Conservation (phyloP, 768 basidiomycete genomes). For the Exsudoporus frostii region DNA sequence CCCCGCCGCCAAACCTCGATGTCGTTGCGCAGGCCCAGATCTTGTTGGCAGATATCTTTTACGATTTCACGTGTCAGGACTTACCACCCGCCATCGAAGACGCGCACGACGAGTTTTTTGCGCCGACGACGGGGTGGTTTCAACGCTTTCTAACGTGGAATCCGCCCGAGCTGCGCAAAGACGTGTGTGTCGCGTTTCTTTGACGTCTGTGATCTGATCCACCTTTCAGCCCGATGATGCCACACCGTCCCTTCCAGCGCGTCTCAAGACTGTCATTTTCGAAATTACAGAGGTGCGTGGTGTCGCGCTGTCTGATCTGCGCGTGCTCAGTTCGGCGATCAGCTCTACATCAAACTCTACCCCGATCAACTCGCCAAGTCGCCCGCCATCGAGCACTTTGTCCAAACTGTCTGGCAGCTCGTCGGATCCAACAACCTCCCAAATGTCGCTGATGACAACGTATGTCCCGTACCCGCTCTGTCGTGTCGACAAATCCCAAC, state of each 20-base stretch:
- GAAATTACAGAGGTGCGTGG: conserved; percentile 79
- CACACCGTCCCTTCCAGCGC: conserved; percentile 81
- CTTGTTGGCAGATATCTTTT: conserved; percentile 81
- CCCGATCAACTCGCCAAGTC: conserved; percentile 70
- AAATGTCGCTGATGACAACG: conserved; percentile 71
- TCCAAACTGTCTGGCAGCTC: conserved; percentile 88
- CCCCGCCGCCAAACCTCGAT: conserved; percentile 39
- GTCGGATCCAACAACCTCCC: conserved; percentile 66
- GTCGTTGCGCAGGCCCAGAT: conserved; percentile 71
- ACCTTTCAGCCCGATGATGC: conserved; percentile 67
- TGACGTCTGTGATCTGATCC: conserved; percentile 4
- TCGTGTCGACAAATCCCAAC: not conserved
- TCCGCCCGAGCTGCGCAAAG: conserved; percentile 59
- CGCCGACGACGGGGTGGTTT: conserved; percentile 64
- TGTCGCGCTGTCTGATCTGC: not conserved
- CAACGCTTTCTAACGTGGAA: conserved; percentile 82
- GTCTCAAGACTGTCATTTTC: conserved; percentile 84
- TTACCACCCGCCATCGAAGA: conserved; percentile 94
- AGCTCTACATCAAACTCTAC: conserved; percentile 83
- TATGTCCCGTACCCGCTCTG: conserved; percentile 33
- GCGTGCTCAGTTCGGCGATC: not conserved
- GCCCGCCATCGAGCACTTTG: conserved; percentile 65
- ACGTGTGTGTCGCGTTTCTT: conserved; percentile 41
- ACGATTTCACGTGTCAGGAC: conserved; percentile 94
- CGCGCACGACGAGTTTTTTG: conserved; percentile 78